Percentiles rank a stretch among this genome's conserved stretches.
Conservation (phyloP, 2,329 filamentous ascomycete genomes). For the Penicillium sp. region DNA sequence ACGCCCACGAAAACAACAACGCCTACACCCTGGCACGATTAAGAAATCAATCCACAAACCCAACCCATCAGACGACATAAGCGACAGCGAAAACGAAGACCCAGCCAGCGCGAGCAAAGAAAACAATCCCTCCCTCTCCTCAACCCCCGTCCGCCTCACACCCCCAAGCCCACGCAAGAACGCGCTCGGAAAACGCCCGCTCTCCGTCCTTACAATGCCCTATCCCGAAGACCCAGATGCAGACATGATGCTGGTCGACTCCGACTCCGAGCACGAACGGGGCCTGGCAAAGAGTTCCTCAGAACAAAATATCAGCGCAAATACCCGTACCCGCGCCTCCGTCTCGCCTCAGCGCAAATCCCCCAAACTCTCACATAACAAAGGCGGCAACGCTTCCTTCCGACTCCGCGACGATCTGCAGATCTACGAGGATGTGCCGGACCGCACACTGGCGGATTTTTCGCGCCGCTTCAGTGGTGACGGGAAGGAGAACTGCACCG, state of each 20-base stretch:
- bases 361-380: constrained; percentile 31
- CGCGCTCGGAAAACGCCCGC: constrained; percentile 42
- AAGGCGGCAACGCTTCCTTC: constrained; percentile 21
- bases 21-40: constrained; percentile 7
- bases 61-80: background rate
- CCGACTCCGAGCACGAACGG: constrained; percentile 24
- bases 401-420: constrained; percentile 28
- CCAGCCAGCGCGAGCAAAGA: constrained; percentile 46
- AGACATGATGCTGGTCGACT: constrained; percentile 30
- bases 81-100: constrained; percentile 22
- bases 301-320: constrained; percentile 44
- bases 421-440: constrained; percentile 34
- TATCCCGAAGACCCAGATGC: constrained; percentile 32
- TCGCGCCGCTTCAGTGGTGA: constrained; percentile 17
- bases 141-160: constrained; percentile 33
- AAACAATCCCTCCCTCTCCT: constrained; percentile 47
- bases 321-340: constrained; percentile 22
- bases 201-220: constrained; percentile 41
- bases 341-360: constrained; percentile 35
- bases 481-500: constrained; percentile 25
- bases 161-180: constrained; percentile 40
- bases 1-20: constrained; percentile 14
- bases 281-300: constrained; percentile 34
- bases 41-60: constrained; percentile 14
- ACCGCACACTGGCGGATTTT: constrained; percentile 12